phyloP scores from a whole-genome alignment of 2,329 filamentous ascomycete genomes.

The Mycosphaerella sp. region DNA sequence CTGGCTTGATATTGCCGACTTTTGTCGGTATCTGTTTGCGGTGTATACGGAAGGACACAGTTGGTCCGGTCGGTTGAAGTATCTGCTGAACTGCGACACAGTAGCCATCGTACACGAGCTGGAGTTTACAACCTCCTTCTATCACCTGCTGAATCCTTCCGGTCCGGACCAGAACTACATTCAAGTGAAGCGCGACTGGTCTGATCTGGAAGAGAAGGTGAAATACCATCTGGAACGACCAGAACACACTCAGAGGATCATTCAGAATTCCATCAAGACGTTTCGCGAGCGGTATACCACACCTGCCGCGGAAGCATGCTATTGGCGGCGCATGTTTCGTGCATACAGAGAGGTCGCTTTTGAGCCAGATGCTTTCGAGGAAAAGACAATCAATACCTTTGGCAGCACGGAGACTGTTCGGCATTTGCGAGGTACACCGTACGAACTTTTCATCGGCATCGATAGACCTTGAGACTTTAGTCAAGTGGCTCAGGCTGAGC shows the following conservation, averaged over 20 bases:
- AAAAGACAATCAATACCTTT: neutral
- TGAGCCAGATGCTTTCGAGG: slow-evolving; percentile 11
- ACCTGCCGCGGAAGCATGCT: slow-evolving; percentile 24
- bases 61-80: slow-evolving; percentile 21
- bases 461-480: no score
- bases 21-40: slow-evolving; percentile 21
- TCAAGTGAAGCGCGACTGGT: slow-evolving; percentile 37
- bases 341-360: slow-evolving; percentile 18
- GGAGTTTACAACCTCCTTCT: slow-evolving; percentile 14
- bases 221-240: slow-evolving; percentile 38
- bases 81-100: slow-evolving; percentile 17
- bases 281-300: slow-evolving; percentile 49
- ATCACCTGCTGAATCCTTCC: slow-evolving; percentile 17
- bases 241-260: slow-evolving; percentile 38
- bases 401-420: slow-evolving; percentile 1
- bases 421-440: slow-evolving; percentile 1
- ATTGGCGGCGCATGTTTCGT: slow-evolving; percentile 15
- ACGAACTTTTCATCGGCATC: neutral
- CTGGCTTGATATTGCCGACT: slow-evolving; percentile 8
- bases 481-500: no score
- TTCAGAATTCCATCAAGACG: slow-evolving; percentile 42
- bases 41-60: slow-evolving; percentile 21
- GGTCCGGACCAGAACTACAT: slow-evolving; percentile 25
- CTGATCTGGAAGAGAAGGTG: slow-evolving; percentile 35
- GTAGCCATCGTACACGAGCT: slow-evolving; percentile 17